Conservation (phyloP, 768 basidiomycete species). For the Mycena olivaceomarginata region DNA sequence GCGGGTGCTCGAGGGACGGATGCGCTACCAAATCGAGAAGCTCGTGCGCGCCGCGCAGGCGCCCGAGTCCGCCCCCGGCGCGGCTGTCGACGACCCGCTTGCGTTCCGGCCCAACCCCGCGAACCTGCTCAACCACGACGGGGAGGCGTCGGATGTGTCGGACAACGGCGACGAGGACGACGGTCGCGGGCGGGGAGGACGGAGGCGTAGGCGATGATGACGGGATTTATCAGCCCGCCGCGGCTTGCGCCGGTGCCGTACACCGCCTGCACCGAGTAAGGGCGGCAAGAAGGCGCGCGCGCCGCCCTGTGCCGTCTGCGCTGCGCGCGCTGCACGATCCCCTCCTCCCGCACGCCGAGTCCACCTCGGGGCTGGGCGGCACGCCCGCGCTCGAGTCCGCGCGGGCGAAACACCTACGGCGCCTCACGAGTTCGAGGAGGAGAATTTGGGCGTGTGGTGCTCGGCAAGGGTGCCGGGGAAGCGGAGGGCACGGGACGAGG, state of each 20-base stretch:
- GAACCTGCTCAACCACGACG: constrained; percentile 73
- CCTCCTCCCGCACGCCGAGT: constrained; percentile 78
- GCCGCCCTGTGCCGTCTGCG: constrained; percentile 77
- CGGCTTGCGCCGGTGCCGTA: constrained; percentile 94
- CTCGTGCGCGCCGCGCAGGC: constrained; percentile 87
- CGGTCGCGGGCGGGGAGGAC: constrained; percentile 4
- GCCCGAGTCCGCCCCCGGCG: constrained; percentile 53
- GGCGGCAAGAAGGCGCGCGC: constrained; percentile 63
- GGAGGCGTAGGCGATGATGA: constrained; percentile 57
- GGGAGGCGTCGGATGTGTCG: constrained; percentile 55
- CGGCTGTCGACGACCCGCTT: constrained; percentile 13
- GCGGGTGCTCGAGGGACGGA: constrained; percentile 87
- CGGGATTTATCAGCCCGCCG: constrained; percentile 89
- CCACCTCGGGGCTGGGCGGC: constrained; percentile 83
- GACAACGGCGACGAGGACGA: constrained; percentile 16
- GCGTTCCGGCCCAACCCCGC: constrained; percentile 94
- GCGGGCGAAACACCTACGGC: constrained; percentile 87
- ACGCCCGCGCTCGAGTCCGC: constrained; percentile 74
- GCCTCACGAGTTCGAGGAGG: constrained; percentile 95
- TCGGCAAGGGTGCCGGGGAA: constrained; percentile 93
- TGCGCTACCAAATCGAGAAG: constrained; percentile 98
- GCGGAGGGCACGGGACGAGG: constrained; percentile 87
- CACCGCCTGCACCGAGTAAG: constrained; percentile 67
- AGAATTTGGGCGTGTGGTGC: constrained; percentile 94
- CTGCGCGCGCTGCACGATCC: constrained; percentile 74